phyloP scores from a whole-genome alignment of 352 stramenopile genomes.

The Stramenopiles sp. region DNA sequence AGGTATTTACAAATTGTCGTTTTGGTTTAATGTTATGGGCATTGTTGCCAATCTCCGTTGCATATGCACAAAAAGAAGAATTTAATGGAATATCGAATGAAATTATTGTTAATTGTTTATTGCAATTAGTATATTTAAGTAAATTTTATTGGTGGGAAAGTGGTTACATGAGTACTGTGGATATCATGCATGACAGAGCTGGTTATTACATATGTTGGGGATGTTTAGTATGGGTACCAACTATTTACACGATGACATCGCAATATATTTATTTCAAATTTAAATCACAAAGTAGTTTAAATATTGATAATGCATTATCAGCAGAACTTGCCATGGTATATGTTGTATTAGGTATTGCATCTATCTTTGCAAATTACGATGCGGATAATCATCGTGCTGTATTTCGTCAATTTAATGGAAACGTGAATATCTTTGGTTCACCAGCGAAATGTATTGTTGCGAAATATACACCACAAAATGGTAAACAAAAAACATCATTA shows the following conservation, averaged over 20 bases:
- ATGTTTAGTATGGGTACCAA: conserved; percentile 73
- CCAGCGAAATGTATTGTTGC: conserved; percentile 70
- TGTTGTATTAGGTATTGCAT: conserved; percentile 38
- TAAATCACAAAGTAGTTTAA: not conserved
- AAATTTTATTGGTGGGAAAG: conserved; percentile 94
- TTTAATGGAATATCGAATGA: conserved; percentile 51
- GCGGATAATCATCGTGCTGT: conserved; percentile 73
- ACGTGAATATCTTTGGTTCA: conserved; percentile 68
- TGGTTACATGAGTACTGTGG: conserved; percentile 63
- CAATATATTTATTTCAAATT: not conserved
- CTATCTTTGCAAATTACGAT: conserved; percentile 81
- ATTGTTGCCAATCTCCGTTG: conserved; percentile 62
- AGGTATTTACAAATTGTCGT: conserved; percentile 91
- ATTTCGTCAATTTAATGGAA: conserved; percentile 59
- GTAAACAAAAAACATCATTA: conserved; percentile 62
- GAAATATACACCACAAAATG: conserved; percentile 63
- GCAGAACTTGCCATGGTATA: not conserved
- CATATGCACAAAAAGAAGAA: conserved; percentile 55
- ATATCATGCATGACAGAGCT: conserved; percentile 59
- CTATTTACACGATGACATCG: conserved; percentile 58
- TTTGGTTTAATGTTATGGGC: conserved; percentile 91
- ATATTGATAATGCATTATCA: not conserved
- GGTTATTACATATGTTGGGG: conserved; percentile 90
- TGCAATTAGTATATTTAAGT: conserved; percentile 79
- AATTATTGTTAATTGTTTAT: conserved; percentile 51